Evolutionary conservation across 1,284 basidiomycete genomes (phyloP), one percentile per base, ranked within the genome.

Genomic region (Gymnopus androsaceus): DNA sequence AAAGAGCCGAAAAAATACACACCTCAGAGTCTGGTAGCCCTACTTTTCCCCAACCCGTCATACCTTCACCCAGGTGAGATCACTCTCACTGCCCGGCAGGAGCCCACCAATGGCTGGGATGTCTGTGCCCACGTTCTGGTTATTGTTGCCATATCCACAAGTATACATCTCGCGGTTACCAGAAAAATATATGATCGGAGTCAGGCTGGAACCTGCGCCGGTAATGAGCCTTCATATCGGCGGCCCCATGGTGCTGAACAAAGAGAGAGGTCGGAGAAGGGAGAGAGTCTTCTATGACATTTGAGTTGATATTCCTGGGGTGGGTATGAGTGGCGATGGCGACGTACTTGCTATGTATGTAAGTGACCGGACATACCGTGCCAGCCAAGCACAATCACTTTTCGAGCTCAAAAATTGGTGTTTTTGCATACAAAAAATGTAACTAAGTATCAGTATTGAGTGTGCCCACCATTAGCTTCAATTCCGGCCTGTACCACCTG

Each of bases 11-110:
- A 15, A 7, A 31, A 31, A 17, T 27, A 30, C 25, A 15, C 41
- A 80, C 81, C 72, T 83, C 74, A 12, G 78, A 72, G 59, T 76
- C 73, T 5, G 67, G 62, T 2, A 84, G 25, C 75, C 77, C 47
- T 80, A 68, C 4, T 63, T 63, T 3, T 62, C 55, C 1, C 72
- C 66, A 63, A 84, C 85, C 11, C 61, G 55, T 4, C 83, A 72
- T 3, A 85, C 69, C 6, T 73, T 70, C 1, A 75, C 76, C 83
- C 82, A 85, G 0, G 79, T 81, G 59, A 85, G 61, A 15, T 71
- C 71, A 9, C 72, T 68, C 9, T 71, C 69, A 3, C 64, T 54
- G 1, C 72, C 72, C 1, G 62, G 54, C 9, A 82, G 83, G 8
- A 84, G 70, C 49, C 77, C 75, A 3, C 83, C 83, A 19, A 85